These are phyloP conservation scores for Knoxia roxburghii DNA, from an alignment of 257 asterid genomes.

Conservation along the genomic window DNA sequence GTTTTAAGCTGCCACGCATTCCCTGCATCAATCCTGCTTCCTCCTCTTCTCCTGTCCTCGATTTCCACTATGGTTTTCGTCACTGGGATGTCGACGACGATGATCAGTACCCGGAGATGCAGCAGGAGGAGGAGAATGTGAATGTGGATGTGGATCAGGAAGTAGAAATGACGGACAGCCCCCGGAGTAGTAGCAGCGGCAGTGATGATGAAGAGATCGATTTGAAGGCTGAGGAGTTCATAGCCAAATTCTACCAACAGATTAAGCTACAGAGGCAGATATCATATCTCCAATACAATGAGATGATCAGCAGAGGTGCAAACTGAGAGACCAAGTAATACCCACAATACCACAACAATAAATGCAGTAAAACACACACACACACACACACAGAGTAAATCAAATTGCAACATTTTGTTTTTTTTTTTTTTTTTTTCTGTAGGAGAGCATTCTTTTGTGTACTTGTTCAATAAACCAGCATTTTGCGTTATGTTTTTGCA, in stretches of 20 bases:
- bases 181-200: neutral
- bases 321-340: neutral
- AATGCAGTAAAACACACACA: too few species aligned
- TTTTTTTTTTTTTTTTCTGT: too few species aligned
- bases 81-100: neutral
- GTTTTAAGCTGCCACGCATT: conserved; percentile 59
- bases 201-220: conserved; percentile 50
- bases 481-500: too few species aligned
- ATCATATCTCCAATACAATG: conserved; percentile 27
- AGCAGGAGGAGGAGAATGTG: neutral
- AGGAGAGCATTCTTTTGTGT: too few species aligned
- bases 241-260: conserved; percentile 58
- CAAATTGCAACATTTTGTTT: too few species aligned
- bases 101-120: neutral
- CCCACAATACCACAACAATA: too few species aligned
- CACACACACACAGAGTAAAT: too few species aligned
- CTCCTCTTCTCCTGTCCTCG: conserved; percentile 28
- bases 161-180: neutral
- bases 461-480: too few species aligned
- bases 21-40: conserved; percentile 59
- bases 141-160: neutral
- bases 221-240: conserved; percentile 71
- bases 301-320: conserved; percentile 23
- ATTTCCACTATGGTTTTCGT: conserved; percentile 64
- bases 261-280: conserved; percentile 64